Percentiles rank a stretch among this genome's conserved stretches.
These are phyloP conservation scores for Parasitella parasitica DNA, from an alignment of 371 early-diverging fungal species.

Conservation along the genomic window DNA sequence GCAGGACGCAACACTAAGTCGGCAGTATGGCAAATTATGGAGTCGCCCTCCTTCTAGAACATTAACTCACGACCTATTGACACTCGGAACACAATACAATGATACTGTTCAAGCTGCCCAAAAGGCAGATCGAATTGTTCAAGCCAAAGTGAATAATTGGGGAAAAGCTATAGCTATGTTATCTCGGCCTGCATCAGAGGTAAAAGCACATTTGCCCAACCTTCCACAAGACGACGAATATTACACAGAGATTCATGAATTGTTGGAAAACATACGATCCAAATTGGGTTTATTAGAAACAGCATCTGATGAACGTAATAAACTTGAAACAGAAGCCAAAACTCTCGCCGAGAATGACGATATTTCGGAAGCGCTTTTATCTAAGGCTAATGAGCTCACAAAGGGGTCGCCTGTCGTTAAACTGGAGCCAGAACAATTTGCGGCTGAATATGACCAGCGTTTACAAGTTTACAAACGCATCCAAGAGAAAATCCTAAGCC, in stretches of 20 bases:
- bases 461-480: conserved; percentile 65
- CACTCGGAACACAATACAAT: conserved; percentile 59
- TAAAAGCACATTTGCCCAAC: conserved; percentile 21
- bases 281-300: conserved; percentile 1
- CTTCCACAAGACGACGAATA: conserved; percentile 16
- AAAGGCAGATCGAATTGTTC: conserved; percentile 66
- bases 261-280: conserved; percentile 18
- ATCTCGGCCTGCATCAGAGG: conserved; percentile 30
- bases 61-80: conserved; percentile 60
- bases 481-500: conserved; percentile 40
- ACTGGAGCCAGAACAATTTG: conserved; percentile 74
- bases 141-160: conserved; percentile 64
- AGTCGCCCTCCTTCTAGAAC: conserved; percentile 59
- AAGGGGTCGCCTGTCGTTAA: conserved; percentile 60
- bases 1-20: conserved; percentile 65
- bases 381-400: conserved; percentile 43
- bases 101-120: conserved; percentile 68
- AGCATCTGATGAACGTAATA: conserved; percentile 44
- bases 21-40: conserved; percentile 57
- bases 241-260: conserved; percentile 1
- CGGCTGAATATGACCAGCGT: conserved; percentile 64
- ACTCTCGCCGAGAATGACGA: conserved; percentile 59
- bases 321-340: conserved; percentile 53
- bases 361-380: conserved; percentile 49
- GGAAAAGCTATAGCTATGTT: conserved; percentile 64